Conservation (phyloP, 2,329 filamentous ascomycete species). For the Trichoderma koningii region DNA sequence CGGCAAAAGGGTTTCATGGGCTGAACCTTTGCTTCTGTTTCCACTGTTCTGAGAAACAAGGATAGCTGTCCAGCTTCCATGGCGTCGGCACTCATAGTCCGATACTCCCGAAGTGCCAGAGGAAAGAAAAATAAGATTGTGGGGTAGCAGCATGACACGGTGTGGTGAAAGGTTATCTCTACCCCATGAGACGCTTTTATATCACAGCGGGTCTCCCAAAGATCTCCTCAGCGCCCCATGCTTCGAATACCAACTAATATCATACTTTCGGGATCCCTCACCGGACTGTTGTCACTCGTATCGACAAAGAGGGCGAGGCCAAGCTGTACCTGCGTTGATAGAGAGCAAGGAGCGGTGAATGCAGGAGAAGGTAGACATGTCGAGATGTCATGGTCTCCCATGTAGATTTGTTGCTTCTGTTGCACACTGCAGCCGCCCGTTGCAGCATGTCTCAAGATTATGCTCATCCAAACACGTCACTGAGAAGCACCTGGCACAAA, state of each 20-base stretch:
- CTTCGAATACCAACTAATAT: neutral
- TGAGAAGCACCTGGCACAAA: neutral
- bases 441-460: slow-evolving; percentile 26
- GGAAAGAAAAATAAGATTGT: neutral
- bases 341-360: neutral
- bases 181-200: neutral
- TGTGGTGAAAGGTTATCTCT: neutral
- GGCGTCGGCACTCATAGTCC: neutral
- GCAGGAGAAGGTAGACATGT: neutral
- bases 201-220: too few relatives aligned
- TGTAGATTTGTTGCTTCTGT: slow-evolving; percentile 9
- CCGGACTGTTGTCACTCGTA: neutral
- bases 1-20: neutral
- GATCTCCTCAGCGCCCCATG: too few relatives aligned
- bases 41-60: neutral
- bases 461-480: slow-evolving; percentile 15
- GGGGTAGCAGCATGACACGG: neutral
- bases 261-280: neutral
- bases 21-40: neutral
- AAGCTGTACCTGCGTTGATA: neutral
- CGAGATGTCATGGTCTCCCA: neutral
- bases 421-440: slow-evolving; percentile 15
- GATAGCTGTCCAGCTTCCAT: neutral
- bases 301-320: neutral
- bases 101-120: neutral